Evolutionary conservation across 106 monocot genomes (phyloP).

Genomic region (Apostasia shenzhenica): DNA sequence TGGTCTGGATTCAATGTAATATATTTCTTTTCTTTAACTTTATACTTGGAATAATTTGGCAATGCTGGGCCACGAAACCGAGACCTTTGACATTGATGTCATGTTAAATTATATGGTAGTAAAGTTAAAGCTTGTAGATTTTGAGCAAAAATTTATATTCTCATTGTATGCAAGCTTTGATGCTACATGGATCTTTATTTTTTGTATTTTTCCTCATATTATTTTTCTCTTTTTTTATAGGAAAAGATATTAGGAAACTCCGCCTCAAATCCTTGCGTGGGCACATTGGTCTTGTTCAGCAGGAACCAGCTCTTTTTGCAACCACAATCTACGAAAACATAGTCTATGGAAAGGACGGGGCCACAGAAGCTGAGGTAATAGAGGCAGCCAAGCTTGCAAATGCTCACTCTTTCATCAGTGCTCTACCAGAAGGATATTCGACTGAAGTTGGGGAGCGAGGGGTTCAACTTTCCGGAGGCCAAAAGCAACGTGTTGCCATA

Average conservation of each 20-base stretch:
- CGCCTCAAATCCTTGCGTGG: constrained; percentile 64
- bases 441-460: constrained; percentile 70
- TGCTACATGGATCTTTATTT: neutral
- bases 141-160: neutral
- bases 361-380: constrained; percentile 65
- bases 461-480: constrained; percentile 60
- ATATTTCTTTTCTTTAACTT: neutral
- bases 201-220: neutral
- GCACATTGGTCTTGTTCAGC: constrained; percentile 85
- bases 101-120: too few relatives aligned
- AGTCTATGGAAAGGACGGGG: constrained; percentile 75
- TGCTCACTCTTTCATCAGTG: constrained; percentile 87
- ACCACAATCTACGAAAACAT: constrained; percentile 86
- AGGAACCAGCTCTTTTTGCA: constrained; percentile 90
- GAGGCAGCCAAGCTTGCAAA: constrained; percentile 90
- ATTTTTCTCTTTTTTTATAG: constrained; percentile 23
- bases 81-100: too few relatives aligned
- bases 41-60: neutral
- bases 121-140: neutral
- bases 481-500: constrained; percentile 67
- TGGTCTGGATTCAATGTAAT: neutral
- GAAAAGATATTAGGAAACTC: constrained; percentile 73
- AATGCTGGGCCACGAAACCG: too few relatives aligned
- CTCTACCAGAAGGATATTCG: constrained; percentile 76
- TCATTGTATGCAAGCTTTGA: neutral